Percentiles rank a stretch among this genome's conserved stretches.
phyloP scores from a whole-genome alignment of 2,329 filamentous ascomycete species.

The Diaporthe ilicicola region DNA sequence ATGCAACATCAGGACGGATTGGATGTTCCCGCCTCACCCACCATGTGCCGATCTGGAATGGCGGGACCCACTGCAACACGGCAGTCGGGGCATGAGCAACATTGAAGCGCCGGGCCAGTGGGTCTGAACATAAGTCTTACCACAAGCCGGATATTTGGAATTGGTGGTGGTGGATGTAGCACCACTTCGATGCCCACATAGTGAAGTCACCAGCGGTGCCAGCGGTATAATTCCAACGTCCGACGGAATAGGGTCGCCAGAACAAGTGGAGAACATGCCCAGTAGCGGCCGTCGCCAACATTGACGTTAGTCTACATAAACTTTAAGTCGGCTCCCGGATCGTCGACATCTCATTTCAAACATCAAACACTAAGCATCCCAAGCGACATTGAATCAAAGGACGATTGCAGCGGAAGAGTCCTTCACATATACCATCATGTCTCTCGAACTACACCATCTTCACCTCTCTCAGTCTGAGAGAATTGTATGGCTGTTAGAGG shows the following conservation, averaged over 20 bases:
- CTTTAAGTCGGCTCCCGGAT: background rate
- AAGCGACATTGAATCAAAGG: background rate
- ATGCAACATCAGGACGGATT: too few relatives aligned
- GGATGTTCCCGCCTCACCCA: too few relatives aligned
- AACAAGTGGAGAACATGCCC: background rate
- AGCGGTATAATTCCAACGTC: background rate
- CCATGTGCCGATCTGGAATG: background rate
- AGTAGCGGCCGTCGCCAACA: background rate
- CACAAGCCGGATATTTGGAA: background rate
- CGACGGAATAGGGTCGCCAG: background rate
- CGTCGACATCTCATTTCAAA: background rate
- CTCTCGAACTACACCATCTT: conserved; percentile 61
- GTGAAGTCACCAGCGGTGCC: background rate
- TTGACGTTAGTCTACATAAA: background rate
- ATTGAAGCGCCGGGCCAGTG: conserved; percentile 5
- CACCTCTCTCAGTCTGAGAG: conserved; percentile 69
- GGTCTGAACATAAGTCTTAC: conserved; percentile 10
- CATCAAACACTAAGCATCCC: background rate
- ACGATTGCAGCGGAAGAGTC: background rate
- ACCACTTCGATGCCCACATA: background rate
- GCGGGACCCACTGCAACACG: background rate
- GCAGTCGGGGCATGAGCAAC: background rate
- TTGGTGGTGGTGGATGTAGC: background rate
- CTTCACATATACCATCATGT: conserved; percentile 5
- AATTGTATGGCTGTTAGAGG: conserved; percentile 69